These are phyloP conservation scores for Haplosporangium gracile DNA, from an alignment of 192 early-diverging fungal species.

Conservation along the genomic window DNA sequence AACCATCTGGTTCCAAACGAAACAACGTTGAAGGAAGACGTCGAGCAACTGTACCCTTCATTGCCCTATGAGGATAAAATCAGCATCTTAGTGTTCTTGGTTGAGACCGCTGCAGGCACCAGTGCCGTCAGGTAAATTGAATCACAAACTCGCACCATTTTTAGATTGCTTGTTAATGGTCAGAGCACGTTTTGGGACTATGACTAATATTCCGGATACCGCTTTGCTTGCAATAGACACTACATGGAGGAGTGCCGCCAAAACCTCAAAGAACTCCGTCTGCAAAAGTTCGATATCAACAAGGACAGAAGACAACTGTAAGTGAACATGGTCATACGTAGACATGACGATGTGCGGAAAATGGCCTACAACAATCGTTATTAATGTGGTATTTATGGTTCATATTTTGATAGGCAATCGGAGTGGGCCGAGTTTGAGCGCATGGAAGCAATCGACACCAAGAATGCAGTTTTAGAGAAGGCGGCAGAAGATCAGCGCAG, in stretches of 20 bases:
- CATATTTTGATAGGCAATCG: conserved; percentile 29
- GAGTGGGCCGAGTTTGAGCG: conserved; percentile 64
- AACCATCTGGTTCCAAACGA: conserved; percentile 58
- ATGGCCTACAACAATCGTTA: not conserved
- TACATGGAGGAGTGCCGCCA: conserved; percentile 85
- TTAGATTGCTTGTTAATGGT: not conserved
- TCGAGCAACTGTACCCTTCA: conserved; percentile 52
- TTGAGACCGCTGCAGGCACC: conserved; percentile 73
- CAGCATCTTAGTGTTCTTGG: conserved; percentile 70
- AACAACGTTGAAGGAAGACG: conserved; percentile 54
- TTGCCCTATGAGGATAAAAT: conserved; percentile 68
- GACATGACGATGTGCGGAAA: not conserved
- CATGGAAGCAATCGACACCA: conserved; percentile 21
- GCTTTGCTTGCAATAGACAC: conserved; percentile 52
- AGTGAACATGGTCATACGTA: conserved; percentile 24
- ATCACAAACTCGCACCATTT: not conserved
- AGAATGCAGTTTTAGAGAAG: conserved; percentile 20
- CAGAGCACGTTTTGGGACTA: no score
- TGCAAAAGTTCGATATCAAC: conserved; percentile 80
- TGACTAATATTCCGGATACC: not conserved
- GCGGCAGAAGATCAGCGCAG: conserved; percentile 17
- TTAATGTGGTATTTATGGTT: not conserved
- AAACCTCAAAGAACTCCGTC: conserved; percentile 75
- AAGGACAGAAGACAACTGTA: conserved; percentile 76
- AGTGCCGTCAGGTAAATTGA: conserved; percentile 61